phyloP scores from a whole-genome alignment of 2,329 filamentous ascomycete genomes.

The Colletotrichum scovillei region DNA sequence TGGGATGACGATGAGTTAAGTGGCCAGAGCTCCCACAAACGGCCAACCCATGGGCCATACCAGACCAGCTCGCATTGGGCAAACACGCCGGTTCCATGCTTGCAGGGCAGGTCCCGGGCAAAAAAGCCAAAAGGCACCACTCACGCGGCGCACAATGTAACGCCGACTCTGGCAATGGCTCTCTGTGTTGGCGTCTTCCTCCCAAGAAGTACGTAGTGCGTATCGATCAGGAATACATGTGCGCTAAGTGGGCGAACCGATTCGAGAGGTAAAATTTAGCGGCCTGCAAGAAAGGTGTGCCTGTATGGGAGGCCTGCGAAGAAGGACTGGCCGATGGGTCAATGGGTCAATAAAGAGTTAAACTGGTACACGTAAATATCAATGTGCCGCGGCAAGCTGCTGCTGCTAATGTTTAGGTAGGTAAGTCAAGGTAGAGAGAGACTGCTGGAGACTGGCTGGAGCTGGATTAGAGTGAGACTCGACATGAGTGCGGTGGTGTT shows the following conservation, averaged over 20 bases:
- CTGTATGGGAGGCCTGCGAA: slow-evolving; percentile 6
- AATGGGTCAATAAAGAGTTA: not conserved
- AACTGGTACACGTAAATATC: not conserved
- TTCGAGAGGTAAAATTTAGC: not conserved
- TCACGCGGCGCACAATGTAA: not conserved
- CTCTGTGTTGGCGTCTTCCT: not conserved
- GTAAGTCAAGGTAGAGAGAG: not conserved
- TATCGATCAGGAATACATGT: not conserved
- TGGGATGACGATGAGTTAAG: not conserved
- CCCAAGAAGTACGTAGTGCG: not conserved
- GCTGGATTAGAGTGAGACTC: not conserved
- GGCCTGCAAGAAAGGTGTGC: not conserved
- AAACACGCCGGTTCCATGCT: not conserved
- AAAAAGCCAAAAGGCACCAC: not conserved
- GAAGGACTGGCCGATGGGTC: not conserved
- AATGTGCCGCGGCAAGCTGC: not conserved
- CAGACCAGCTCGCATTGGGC: not conserved
- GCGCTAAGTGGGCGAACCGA: not conserved
- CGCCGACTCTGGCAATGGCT: not conserved
- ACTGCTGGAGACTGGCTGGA: not conserved
- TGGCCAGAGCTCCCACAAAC: slow-evolving; percentile 1
- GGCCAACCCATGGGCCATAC: too few species aligned
- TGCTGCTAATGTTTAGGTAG: not conserved
- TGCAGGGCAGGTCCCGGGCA: not conserved
- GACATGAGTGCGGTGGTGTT: not conserved